phyloP scores from a whole-genome alignment of 2,329 filamentous ascomycete genomes.

The Trichophyton benhamiae region DNA sequence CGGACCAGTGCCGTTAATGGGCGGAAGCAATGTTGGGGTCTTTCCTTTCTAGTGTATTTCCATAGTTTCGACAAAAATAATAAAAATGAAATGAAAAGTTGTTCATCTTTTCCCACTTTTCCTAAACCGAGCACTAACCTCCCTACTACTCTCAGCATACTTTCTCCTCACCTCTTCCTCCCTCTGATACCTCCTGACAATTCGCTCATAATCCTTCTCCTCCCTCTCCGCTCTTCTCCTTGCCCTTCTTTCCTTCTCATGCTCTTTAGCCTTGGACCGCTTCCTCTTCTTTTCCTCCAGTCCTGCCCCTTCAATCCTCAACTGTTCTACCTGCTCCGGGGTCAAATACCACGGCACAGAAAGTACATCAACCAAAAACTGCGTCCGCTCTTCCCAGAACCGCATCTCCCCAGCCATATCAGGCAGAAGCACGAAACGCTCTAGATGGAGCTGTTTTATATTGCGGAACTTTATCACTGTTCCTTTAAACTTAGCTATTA shows the following conservation, averaged over 20 bases:
- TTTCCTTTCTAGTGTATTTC: not conserved
- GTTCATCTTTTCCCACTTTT: conserved; percentile 11
- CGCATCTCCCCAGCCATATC: conserved; percentile 44
- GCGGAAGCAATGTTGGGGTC: not conserved
- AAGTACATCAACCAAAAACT: conserved; percentile 40
- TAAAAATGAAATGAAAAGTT: not conserved
- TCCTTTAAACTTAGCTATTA: conserved; percentile 45
- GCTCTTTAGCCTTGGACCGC: conserved; percentile 28
- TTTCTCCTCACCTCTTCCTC: conserved; percentile 32
- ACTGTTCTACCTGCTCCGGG: conserved; percentile 30
- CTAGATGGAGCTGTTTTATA: conserved; percentile 42
- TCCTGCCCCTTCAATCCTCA: conserved; percentile 31
- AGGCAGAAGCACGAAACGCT: conserved; percentile 38
- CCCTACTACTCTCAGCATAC: conserved; percentile 22
- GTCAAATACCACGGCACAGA: conserved; percentile 42
- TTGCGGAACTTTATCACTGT: conserved; percentile 41
- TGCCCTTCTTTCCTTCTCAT: conserved; percentile 28
- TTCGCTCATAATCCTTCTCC: conserved; percentile 20
- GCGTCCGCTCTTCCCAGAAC: conserved; percentile 41
- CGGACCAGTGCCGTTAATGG: not conserved
- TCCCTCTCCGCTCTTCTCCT: conserved; percentile 30
- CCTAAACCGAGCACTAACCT: conserved; percentile 19
- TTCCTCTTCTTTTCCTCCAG: conserved; percentile 29
- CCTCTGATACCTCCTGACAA: conserved; percentile 22
- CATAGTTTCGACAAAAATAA: not conserved